Evolutionary conservation across 345 rosid genomes (phyloP), one percentile per base, ranked within the genome.

Genomic region (Boechera retrofracta): DNA sequence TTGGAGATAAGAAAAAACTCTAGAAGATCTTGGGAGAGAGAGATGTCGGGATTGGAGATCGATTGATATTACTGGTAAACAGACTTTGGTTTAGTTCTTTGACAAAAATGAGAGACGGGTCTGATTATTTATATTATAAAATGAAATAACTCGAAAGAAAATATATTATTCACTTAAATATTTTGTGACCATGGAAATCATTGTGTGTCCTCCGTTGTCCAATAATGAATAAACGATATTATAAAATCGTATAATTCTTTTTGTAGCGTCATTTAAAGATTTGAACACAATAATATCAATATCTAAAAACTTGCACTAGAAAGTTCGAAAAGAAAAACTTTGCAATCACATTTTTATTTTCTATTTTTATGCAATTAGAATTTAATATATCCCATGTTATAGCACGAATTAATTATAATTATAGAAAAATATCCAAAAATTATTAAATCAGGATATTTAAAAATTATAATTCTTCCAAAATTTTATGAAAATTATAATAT

Each of bases 101-200:
- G 60, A 74, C 36, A 60, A 51, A 55, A 24, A 35, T 39, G 32
- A 5, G 52, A 15, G 12, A 24, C 18, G 65, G 51, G 12, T 41
- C 63, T 39, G 58, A 42, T 67, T 79, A 62, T 69, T 60, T 73
- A 74, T 73, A 59, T 66, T 16, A 26, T 58, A 35, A 53, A 73
- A 67, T 51, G 3, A 41, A 35, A 45, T 3, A 13, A 51, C 1
- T 42, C 21, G 0, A 10, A 39, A 2, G 1, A 21, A 67, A 72
- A 2, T 15, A 41, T 52, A 66, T 18, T 61, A 51, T 58, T 58
- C n/a, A 5, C 39, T 18, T 5, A 13, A 58, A 38, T 21, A 51
- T 51, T 66, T 61, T 24, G 69, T 28, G 73, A 73, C 78, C 74
- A n/a, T 16, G 52, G 44, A 65, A 67, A 59, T 71, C 51, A 54